These are phyloP conservation scores for Peronospora destructor DNA, from an alignment of 352 stramenopile species.

Conservation along the genomic window DNA sequence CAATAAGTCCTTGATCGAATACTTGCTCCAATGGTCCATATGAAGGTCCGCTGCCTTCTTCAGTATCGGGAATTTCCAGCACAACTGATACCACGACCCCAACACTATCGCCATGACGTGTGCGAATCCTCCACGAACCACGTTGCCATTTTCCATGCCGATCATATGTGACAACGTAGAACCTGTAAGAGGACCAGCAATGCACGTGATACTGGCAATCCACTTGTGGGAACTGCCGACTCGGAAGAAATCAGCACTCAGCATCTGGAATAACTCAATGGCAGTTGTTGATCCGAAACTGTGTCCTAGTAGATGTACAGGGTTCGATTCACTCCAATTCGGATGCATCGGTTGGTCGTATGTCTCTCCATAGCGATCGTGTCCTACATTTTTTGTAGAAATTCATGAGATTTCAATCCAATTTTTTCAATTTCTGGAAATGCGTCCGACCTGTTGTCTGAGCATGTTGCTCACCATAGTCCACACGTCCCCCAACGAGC, in stretches of 20 bases:
- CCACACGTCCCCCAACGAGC: slow-evolving; percentile 44
- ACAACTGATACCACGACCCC: slow-evolving; percentile 38
- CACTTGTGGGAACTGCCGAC: slow-evolving; percentile 47
- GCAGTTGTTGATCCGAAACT: slow-evolving; percentile 57
- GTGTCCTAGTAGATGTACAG: slow-evolving; percentile 55
- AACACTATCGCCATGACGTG: slow-evolving; percentile 38
- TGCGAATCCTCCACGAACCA: slow-evolving; percentile 28
- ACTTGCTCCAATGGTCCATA: slow-evolving; percentile 51
- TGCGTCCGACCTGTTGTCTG: slow-evolving; percentile 9
- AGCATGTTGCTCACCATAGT: slow-evolving; percentile 54
- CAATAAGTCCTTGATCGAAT: slow-evolving; percentile 32
- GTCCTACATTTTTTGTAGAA: no score
- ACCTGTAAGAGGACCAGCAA: slow-evolving; percentile 50
- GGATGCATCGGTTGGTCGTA: slow-evolving; percentile 29
- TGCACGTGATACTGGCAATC: slow-evolving; percentile 53
- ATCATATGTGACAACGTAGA: slow-evolving; percentile 49
- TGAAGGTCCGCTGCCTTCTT: slow-evolving; percentile 38
- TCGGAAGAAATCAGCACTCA: slow-evolving; percentile 47
- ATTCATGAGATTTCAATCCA: no score
- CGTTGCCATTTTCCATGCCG: slow-evolving; percentile 31
- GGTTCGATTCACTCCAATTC: slow-evolving; percentile 41
- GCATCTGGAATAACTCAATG: slow-evolving; percentile 64
- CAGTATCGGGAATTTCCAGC: slow-evolving; percentile 34
- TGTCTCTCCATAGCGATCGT: slow-evolving; percentile 42
- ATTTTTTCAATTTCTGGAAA: no score